Conservation (phyloP, 306 rosid genomes). For the Castanea mollissima region DNA sequence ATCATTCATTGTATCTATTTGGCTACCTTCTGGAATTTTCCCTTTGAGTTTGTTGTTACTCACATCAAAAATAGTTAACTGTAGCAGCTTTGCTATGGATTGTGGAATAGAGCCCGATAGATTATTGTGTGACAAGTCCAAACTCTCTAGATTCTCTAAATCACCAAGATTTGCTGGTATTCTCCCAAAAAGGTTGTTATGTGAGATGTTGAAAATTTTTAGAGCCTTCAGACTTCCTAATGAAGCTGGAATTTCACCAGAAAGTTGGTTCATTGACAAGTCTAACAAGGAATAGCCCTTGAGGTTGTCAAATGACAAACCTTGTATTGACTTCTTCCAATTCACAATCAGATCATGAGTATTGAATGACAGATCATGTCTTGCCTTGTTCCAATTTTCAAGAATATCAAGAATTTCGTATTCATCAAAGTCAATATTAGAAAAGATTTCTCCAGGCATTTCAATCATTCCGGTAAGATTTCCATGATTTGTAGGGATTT, state of each 20-base stretch:
- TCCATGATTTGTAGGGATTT: no score
- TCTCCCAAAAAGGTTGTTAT: slow-evolving; percentile 20
- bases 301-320: slow-evolving; percentile 17
- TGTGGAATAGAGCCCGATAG: slow-evolving; percentile 24
- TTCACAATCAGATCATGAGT: background rate
- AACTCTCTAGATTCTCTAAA: slow-evolving; percentile 27
- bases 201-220: slow-evolving; percentile 27
- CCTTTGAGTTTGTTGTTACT: slow-evolving; percentile 1
- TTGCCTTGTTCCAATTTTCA: no score
- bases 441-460: no score
- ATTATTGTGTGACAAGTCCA: slow-evolving; percentile 32
- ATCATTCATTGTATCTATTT: slow-evolving; percentile 26
- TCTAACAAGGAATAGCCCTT: slow-evolving; percentile 19
- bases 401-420: no score
- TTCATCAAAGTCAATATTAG: no score
- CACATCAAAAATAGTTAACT: slow-evolving; percentile 10
- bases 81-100: slow-evolving; percentile 6
- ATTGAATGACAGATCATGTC: no score
- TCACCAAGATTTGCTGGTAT: slow-evolving; percentile 29
- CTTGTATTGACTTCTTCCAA: slow-evolving; percentile 25
- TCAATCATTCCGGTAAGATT: no score
- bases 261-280: slow-evolving; percentile 22
- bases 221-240: slow-evolving; percentile 24
- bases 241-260: slow-evolving; percentile 18
- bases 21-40: slow-evolving; percentile 23